Percentiles rank a stretch among this genome's conserved stretches.
Evolutionary conservation across 192 early-diverging fungal species (phyloP).

Genomic region (Backusella luteola): DNA sequence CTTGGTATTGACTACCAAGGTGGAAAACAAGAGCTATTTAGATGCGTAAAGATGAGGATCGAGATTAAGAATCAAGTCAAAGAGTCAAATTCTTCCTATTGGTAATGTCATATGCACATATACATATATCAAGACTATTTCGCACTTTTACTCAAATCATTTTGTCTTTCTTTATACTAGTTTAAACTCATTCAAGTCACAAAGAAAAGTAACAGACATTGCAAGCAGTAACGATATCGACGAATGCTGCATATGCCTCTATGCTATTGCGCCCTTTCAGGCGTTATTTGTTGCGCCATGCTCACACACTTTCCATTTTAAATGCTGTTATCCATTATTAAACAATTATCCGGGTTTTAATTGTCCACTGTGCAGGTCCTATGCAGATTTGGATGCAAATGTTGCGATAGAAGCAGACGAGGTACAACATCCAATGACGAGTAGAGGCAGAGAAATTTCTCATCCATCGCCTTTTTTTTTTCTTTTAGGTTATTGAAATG

Average conservation of each 20-base stretch:
- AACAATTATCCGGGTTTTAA: conserved; percentile 69
- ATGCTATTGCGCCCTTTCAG: conserved; percentile 74
- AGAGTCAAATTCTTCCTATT: not conserved
- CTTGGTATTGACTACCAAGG: conserved; percentile 97
- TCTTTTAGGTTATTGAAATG: not conserved
- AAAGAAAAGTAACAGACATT: not conserved
- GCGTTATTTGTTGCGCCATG: conserved; percentile 84
- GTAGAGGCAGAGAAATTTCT: no score
- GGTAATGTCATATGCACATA: not conserved
- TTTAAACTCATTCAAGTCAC: conserved; percentile 28
- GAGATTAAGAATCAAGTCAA: conserved; percentile 54
- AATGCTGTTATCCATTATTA: conserved; percentile 85
- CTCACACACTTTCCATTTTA: conserved; percentile 86
- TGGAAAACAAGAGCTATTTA: conserved; percentile 86
- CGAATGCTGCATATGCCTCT: conserved; percentile 85
- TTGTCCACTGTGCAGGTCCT: conserved; percentile 90
- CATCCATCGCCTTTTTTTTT: no score
- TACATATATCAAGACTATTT: not conserved
- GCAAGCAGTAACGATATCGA: conserved; percentile 11
- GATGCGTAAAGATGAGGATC: conserved; percentile 87
- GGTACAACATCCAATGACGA: not conserved
- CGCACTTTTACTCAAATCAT: conserved; percentile 21
- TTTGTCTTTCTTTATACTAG: not conserved
- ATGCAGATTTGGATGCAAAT: conserved; percentile 84
- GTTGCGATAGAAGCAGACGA: conserved; percentile 51